These are phyloP conservation scores for Tremella fuciformis DNA, from an alignment of 768 basidiomycete genomes.

Conservation along the genomic window DNA sequence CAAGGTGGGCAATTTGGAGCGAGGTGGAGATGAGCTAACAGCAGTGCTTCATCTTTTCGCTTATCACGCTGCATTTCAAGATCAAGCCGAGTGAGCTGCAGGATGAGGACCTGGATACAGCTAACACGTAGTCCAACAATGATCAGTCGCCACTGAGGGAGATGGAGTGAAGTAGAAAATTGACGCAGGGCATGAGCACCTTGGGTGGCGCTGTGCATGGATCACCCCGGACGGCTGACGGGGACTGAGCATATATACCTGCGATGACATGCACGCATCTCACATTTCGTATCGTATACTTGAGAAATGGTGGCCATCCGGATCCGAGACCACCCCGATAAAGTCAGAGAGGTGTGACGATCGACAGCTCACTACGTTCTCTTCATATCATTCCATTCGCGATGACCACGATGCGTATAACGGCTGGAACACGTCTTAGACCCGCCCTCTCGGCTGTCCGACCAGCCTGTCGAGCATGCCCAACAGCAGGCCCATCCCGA, in stretches of 20 bases:
- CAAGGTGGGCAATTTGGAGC: slow-evolving; percentile 62
- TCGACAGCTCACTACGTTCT: not conserved
- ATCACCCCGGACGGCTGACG: too few relatives aligned
- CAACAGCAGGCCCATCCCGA: too few relatives aligned
- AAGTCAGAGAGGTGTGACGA: not conserved
- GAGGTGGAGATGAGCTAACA: not conserved
- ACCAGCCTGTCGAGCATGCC: too few relatives aligned
- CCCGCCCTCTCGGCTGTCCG: too few relatives aligned
- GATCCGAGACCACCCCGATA: not conserved
- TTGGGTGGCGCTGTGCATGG: too few relatives aligned
- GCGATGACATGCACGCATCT: too few relatives aligned
- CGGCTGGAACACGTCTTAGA: too few relatives aligned
- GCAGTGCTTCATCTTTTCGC: slow-evolving; percentile 94
- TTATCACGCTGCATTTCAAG: slow-evolving; percentile 99
- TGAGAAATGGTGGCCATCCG: too few relatives aligned
- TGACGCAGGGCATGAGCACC: too few relatives aligned
- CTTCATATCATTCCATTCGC: not conserved
- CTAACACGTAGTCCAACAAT: slow-evolving; percentile 5
- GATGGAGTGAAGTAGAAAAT: too few relatives aligned
- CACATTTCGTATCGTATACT: too few relatives aligned
- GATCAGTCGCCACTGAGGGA: not conserved
- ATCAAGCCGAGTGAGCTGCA: slow-evolving; percentile 76
- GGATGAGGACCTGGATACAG: not conserved
- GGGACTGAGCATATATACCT: too few relatives aligned
- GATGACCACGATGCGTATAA: not conserved